Conservation (phyloP, 139 green algal species). For the Chlamydomonas schloesseri region DNA sequence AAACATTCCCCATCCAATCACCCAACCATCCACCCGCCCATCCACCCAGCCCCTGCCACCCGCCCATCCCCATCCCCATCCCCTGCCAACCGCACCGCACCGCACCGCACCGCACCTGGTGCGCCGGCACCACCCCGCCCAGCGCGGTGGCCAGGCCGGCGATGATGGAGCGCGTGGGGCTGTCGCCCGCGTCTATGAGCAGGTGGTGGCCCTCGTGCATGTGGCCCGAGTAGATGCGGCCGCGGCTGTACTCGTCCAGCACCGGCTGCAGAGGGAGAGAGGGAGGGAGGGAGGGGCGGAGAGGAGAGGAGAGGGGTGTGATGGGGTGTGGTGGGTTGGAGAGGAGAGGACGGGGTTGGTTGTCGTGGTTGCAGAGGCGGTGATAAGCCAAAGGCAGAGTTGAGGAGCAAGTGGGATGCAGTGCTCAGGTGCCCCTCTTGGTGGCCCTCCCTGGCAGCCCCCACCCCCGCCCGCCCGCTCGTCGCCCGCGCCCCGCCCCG, state of each 20-base stretch:
- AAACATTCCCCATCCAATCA: too few relatives aligned
- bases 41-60: too few relatives aligned
- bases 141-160: slow-evolving; percentile 57
- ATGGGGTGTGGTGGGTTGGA: too few relatives aligned
- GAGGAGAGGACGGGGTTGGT: too few relatives aligned
- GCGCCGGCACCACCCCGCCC: slow-evolving; percentile 27
- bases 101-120: background rate
- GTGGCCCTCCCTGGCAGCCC: too few relatives aligned
- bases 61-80: too few relatives aligned
- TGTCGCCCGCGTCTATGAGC: slow-evolving; percentile 34
- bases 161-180: slow-evolving; percentile 47
- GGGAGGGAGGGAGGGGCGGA: background rate
- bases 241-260: background rate
- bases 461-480: too few relatives aligned
- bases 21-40: too few relatives aligned
- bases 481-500: too few relatives aligned
- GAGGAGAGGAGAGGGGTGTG: background rate
- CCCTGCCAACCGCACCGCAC: too few relatives aligned
- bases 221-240: slow-evolving; percentile 41
- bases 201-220: slow-evolving; percentile 53
- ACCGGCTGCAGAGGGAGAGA: background rate
- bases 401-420: background rate
- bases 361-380: too few relatives aligned
- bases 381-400: background rate
- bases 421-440: background rate